Evolutionary conservation across 2,329 filamentous ascomycete genomes (phyloP).

Genomic region (Diaporthe citrichinensis): DNA sequence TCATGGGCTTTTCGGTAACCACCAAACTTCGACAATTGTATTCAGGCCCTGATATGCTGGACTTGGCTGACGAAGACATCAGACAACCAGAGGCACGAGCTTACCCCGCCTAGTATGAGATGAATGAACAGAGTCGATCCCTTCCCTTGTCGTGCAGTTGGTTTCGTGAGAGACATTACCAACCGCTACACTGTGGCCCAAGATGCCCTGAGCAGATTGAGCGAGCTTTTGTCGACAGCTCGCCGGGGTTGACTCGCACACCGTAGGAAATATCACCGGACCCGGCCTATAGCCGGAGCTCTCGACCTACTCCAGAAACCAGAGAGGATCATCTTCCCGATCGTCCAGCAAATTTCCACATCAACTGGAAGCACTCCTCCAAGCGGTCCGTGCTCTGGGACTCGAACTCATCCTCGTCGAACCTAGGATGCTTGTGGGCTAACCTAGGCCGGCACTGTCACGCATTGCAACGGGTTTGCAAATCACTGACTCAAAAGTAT

Average conservation of each 20-base stretch:
- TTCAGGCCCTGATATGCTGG: neutral
- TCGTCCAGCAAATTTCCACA: constrained; percentile 27
- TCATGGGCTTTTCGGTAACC: neutral
- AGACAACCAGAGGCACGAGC: constrained; percentile 27
- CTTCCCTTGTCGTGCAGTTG: constrained; percentile 2
- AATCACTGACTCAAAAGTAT: constrained; percentile 21
- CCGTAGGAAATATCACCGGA: constrained; percentile 10
- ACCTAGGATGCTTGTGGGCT: constrained; percentile 3
- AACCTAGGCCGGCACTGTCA: neutral
- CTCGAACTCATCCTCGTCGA: constrained; percentile 2
- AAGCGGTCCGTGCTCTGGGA: constrained; percentile 20
- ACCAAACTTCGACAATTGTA: neutral
- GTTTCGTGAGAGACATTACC: neutral
- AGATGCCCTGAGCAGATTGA: constrained; percentile 8
- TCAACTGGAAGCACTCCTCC: neutral
- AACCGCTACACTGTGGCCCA: constrained; percentile 8
- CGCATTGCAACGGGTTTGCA: constrained; percentile 1
- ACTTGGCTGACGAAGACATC: constrained; percentile 25
- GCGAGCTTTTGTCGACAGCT: constrained; percentile 18
- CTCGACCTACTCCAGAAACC: constrained; percentile 9
- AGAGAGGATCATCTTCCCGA: constrained; percentile 21
- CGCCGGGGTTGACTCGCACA: constrained; percentile 24
- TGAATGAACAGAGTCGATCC: constrained; percentile 22
- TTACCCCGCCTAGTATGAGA: constrained; percentile 21
- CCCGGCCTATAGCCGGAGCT: constrained; percentile 27